Conservation (phyloP, 441 rosid species). For the Adansonia gregorii region DNA sequence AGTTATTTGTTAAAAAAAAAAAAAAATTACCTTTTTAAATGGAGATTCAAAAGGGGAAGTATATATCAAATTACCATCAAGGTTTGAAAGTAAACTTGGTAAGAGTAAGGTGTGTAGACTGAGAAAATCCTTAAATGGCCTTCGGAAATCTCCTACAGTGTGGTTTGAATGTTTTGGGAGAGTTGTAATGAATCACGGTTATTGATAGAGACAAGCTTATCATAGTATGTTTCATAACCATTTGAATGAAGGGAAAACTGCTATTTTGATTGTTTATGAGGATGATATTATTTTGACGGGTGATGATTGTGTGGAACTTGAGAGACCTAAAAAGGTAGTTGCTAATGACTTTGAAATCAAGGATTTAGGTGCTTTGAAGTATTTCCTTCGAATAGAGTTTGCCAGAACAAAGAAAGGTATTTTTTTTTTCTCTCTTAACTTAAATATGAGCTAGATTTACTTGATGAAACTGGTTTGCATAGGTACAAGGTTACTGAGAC, state of each 20-base stretch:
- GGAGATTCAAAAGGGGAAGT: background rate
- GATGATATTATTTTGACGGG: background rate
- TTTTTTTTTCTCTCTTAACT: background rate
- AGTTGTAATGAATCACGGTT: background rate
- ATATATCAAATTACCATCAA: background rate
- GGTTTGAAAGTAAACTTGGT: background rate
- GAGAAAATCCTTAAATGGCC: background rate
- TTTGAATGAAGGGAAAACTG: background rate
- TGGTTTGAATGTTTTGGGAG: conserved; percentile 1
- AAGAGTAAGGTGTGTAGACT: background rate
- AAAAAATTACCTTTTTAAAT: too few species aligned
- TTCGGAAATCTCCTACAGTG: background rate
- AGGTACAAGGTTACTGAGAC: background rate
- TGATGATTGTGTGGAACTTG: background rate
- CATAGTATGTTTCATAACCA: background rate
- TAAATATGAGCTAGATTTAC: too few species aligned
- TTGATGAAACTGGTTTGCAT: background rate
- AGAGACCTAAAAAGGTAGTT: background rate
- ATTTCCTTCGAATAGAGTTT: background rate
- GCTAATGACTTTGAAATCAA: background rate
- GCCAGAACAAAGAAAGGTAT: background rate
- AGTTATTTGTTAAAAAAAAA: too few species aligned
- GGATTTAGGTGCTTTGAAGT: background rate
- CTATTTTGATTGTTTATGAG: background rate
- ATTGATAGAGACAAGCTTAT: background rate